Base-by-base conservation (phyloP, 2,329 filamentous ascomycete genomes). In the Diaporthe sp. region DNA sequence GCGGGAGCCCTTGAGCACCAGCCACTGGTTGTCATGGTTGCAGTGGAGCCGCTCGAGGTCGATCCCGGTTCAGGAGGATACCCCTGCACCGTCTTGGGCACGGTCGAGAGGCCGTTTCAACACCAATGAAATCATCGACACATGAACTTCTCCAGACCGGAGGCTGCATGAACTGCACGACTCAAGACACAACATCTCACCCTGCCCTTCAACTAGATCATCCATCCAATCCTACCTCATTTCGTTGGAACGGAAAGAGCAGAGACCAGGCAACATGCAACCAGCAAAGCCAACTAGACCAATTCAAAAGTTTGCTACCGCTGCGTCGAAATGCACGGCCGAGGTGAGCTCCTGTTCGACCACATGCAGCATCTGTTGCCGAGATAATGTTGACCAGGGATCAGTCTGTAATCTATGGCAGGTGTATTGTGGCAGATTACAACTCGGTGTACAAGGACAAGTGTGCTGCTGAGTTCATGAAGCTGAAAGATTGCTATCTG, bases 391-490 rank as follows among this genome's bases (percentile, higher is more conserved):
- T 27, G 25, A 59, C 56, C 66, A 65, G 70, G 71, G 22, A 74
- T 65, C 25, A 98, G 96, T 93, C 94, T 70, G 88, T 94, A 3
- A 87, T 90, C 17, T 99, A 98, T 81, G 97, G 96, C 78, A 96
- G 95, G 87, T 99, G 97, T 82, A 92, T 99, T 77, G 90, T 96
- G 68, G 91, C 91, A 51, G 96, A 98, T 81, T 98, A 97, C 84
- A 96, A 96, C 81, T 91, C 95, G 5, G 91, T 98, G 4, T 90
- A 95, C 79, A 97, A 97, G 81, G 94, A 98, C 81, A 97, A 97
- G 87, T 99, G 97, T 81, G 88, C 89, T 6, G 91, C 91, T 73
- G 95, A 98, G 81, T 98, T 99, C 78, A 86, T 97, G 83, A 91
- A 86, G 77, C 83, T 98, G 65, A 98, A 97, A 82, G 88, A 97